Conservation (phyloP, 495 filamentous ascomycete genomes). For the Xylaria nigripes region DNA sequence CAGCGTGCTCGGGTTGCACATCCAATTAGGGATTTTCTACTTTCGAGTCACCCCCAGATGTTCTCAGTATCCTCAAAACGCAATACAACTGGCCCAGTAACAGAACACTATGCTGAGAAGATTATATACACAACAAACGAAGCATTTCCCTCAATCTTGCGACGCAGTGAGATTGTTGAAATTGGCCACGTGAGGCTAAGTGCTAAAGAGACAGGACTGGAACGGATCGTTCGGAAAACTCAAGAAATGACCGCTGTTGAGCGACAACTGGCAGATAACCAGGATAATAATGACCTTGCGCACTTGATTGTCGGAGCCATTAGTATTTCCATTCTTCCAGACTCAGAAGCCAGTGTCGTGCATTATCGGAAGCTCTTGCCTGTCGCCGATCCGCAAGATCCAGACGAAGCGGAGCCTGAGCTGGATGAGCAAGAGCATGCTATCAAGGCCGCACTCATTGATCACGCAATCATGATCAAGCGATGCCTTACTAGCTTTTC, state of each 20-base stretch:
- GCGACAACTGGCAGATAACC: constrained; percentile 64
- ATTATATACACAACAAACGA: constrained; percentile 76
- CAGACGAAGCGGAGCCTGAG: constrained; percentile 35
- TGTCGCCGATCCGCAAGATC: constrained; percentile 26
- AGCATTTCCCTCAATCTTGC: constrained; percentile 82
- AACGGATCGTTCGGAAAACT: constrained; percentile 86
- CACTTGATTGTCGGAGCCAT: constrained; percentile 63
- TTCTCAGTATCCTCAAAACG: constrained; percentile 69
- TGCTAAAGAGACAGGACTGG: constrained; percentile 79
- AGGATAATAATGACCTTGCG: constrained; percentile 51
- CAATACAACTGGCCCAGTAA: constrained; percentile 53
- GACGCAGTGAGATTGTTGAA: constrained; percentile 74
- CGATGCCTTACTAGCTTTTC: constrained; percentile 65
- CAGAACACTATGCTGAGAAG: constrained; percentile 77
- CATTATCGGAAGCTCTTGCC: constrained; percentile 65
- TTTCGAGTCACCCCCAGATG: constrained; percentile 59
- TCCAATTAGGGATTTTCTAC: constrained; percentile 73
- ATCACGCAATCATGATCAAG: constrained; percentile 82
- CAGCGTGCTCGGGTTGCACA: constrained; percentile 77
- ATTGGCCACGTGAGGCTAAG: constrained; percentile 54
- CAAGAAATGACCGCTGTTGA: constrained; percentile 71
- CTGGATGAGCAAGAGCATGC: constrained; percentile 70
- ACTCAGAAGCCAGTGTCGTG: constrained; percentile 61
- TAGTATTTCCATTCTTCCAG: constrained; percentile 59
- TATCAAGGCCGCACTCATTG: constrained; percentile 74